Evolutionary conservation across 1,284 basidiomycete species (phyloP).

Genomic region (Microbotryomycetes sp.): DNA sequence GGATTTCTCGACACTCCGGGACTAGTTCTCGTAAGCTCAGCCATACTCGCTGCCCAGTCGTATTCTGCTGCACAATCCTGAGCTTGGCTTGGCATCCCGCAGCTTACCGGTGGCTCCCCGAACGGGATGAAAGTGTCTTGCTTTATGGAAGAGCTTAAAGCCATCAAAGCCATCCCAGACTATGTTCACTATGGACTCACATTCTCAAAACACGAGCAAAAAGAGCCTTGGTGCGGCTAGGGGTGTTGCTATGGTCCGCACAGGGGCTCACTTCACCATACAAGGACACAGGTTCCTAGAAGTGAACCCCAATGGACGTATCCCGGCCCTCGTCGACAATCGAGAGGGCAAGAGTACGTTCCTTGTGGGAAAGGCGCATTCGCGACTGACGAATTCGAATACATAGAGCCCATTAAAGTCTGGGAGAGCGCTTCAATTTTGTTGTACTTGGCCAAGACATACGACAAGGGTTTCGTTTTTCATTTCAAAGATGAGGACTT

Average conservation of each 20-base stretch:
- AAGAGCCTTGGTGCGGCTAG: slow-evolving; percentile 6
- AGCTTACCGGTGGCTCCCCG: slow-evolving; percentile 2
- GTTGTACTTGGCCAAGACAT: slow-evolving; percentile 11
- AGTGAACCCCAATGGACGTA: slow-evolving; percentile 26
- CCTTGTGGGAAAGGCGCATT: background rate
- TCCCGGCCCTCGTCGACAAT: slow-evolving; percentile 22
- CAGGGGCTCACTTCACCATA: background rate
- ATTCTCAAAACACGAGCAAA: slow-evolving; percentile 14
- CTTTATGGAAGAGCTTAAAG: slow-evolving; percentile 8
- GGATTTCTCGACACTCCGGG: background rate
- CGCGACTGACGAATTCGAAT: background rate
- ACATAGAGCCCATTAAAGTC: background rate
- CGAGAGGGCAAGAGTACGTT: slow-evolving; percentile 6
- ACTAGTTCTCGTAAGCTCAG: background rate
- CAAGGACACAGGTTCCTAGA: slow-evolving; percentile 1
- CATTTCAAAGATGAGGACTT: slow-evolving; percentile 20
- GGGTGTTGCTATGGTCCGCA: background rate
- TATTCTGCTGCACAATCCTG: background rate
- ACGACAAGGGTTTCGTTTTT: slow-evolving; percentile 7
- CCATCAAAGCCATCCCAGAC: slow-evolving; percentile 4
- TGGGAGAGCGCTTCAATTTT: slow-evolving; percentile 18
- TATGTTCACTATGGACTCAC: slow-evolving; percentile 9
- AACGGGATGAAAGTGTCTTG: slow-evolving; percentile 19
- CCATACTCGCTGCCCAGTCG: background rate
- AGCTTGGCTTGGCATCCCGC: background rate